Evolutionary conservation across 331 rosid species (phyloP), one percentile per base, ranked within the genome.

Genomic region (Telfairia occidentalis): DNA sequence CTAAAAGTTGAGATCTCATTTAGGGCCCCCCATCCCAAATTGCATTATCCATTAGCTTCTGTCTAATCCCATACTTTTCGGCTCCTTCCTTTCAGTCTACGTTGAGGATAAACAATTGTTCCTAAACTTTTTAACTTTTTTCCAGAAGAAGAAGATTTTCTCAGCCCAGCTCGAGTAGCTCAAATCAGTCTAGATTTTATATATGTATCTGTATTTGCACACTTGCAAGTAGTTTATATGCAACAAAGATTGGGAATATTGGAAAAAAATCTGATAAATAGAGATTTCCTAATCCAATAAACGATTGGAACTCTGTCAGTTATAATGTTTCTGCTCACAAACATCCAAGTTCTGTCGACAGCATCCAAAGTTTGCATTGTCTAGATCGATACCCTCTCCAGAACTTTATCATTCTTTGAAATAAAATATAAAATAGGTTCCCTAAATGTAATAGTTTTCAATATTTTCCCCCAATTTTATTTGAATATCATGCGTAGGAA

Each of bases 1-100:
- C 65, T 38, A 54, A 74, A 55, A 74, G 90, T 86, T 79, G 58
- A 73, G n/a, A 45, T 78, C 48, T 38, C 34, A 69, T 11, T 70
- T 29, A 11, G 53, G 78, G 28, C 69, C 78, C 76, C 48, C 55
- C 61, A 9, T 32, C 49, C 38, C 75, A 9, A 65, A 9, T 38
- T 26, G 60, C 76, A 71, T 50, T 7, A 40, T 50, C 84, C 52
- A 76, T 38, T 34, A 9, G 42, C 54, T 30, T 75, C 71, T 42
- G 65, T 53, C 77, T 73, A 53, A 50, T 73, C 65, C 65, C 43
- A 73, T 28, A 52, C 58, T 29, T 48, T 30, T 46, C 29, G 58
- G 9, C 60, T 29, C 23, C 43, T 71, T 71, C 54, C 43, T 48
- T 4, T 37, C 34, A 40, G 32, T 65, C 73, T 19, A 40, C 29